Conservation (phyloP, 2,329 filamentous ascomycete genomes). For the Pezicula rhizophila region DNA sequence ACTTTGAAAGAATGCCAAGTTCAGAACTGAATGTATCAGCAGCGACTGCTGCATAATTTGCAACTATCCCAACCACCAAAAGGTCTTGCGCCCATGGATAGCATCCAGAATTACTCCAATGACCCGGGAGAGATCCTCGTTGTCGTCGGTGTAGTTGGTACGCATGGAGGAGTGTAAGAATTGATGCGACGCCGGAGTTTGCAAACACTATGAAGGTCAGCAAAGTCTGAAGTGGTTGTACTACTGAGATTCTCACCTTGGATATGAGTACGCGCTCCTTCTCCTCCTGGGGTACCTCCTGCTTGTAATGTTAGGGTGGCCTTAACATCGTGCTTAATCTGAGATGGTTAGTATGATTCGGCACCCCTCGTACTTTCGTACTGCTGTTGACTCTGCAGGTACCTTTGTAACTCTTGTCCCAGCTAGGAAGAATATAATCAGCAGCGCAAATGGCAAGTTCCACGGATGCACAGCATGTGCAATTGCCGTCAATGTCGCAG, state of each 20-base stretch:
- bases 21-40: conserved; percentile 95
- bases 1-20: conserved; percentile 79
- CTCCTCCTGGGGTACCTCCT: conserved; percentile 66
- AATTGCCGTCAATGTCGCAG: conserved; percentile 66
- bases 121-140: conserved; percentile 13
- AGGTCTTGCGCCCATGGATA: conserved; percentile 57
- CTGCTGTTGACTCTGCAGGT: conserved; percentile 7
- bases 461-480: conserved; percentile 89
- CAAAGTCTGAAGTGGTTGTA: neutral
- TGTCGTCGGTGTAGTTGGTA: conserved; percentile 49
- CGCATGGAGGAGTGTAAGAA: conserved; percentile 54
- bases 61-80: conserved; percentile 59
- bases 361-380: neutral
- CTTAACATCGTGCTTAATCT: conserved; percentile 87
- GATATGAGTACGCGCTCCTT: conserved; percentile 75
- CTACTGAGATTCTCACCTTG: conserved; percentile 48
- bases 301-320: conserved; percentile 73
- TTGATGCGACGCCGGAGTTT: conserved; percentile 74
- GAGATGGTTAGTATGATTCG: conserved; percentile 12
- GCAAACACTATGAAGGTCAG: conserved; percentile 56
- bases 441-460: conserved; percentile 80
- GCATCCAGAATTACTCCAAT: conserved; percentile 33
- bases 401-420: conserved; percentile 83
- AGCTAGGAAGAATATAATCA: conserved; percentile 79
- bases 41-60: conserved; percentile 85